Conservation (phyloP, 306 rosid species). For the Castanea crenata region DNA sequence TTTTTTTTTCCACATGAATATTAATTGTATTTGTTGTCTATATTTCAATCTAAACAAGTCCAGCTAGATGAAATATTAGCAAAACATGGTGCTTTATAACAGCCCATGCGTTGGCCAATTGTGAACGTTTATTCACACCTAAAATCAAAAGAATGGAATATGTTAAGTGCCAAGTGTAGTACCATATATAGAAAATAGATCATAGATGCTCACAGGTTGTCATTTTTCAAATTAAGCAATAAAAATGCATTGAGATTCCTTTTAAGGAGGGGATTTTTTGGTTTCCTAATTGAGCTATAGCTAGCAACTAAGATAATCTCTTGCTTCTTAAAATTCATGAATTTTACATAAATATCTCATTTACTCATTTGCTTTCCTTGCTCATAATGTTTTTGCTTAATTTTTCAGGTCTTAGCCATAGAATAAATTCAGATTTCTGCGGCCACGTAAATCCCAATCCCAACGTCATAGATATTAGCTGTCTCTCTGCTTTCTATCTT, state of each 20-base stretch:
- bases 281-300: no score
- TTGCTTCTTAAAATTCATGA: background rate
- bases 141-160: background rate
- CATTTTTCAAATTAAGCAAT: background rate
- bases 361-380: background rate
- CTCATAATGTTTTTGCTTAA: background rate
- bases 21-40: no score
- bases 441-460: constrained; percentile 1
- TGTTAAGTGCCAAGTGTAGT: background rate
- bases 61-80: no score
- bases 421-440: constrained; percentile 19
- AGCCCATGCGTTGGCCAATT: constrained; percentile 4
- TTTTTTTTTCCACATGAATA: no score
- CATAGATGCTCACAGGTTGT: background rate
- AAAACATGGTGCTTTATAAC: no score
- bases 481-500: constrained; percentile 22
- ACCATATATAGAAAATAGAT: no score
- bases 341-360: background rate
- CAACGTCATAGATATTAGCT: constrained; percentile 33
- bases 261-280: no score
- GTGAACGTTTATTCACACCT: background rate
- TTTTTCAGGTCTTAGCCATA: constrained; percentile 19
- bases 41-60: no score
- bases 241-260: no score
- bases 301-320: no score